phyloP scores from a whole-genome alignment of 345 rosid species.

The Pseudoturritis turrita region DNA sequence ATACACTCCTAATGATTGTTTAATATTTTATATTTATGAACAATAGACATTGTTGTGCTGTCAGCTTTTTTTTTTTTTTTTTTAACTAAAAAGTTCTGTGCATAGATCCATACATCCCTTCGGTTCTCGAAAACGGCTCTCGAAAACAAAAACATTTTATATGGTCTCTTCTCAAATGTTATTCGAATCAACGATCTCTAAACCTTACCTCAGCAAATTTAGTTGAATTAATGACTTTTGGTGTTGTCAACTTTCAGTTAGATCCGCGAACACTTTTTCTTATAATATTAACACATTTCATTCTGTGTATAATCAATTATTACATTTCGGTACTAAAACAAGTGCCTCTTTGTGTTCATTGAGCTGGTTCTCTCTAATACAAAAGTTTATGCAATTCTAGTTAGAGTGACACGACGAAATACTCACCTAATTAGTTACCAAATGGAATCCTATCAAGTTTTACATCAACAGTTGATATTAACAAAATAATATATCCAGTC shows the following conservation, averaged over 20 bases:
- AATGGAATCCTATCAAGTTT: not conserved
- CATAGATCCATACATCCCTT: too few species aligned
- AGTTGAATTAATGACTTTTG: too few species aligned
- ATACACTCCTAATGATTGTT: not conserved
- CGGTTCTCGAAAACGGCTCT: too few species aligned
- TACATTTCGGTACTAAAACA: not conserved
- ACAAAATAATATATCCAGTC: too few species aligned
- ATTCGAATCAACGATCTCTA: too few species aligned
- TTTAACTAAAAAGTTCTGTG: too few species aligned
- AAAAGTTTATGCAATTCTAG: not conserved
- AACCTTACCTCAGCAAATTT: too few species aligned
- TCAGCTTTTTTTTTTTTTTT: too few species aligned
- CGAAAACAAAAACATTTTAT: too few species aligned
- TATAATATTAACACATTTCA: not conserved
- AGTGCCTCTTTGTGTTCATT: not conserved
- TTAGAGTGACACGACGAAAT: too few species aligned
- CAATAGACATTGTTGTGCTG: conserved; percentile 4
- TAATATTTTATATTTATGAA: not conserved
- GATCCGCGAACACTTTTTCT: not conserved
- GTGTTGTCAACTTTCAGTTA: conserved; percentile 20
- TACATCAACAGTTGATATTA: too few species aligned
- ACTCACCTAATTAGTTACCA: not conserved
- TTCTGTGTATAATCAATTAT: not conserved
- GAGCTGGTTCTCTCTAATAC: not conserved
- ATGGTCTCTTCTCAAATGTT: too few species aligned